A percentile compares a stretch with the other conserved stretches of the same genome.
phyloP scores from a whole-genome alignment of 2,329 filamentous ascomycete genomes.

The Aspergillus transmontanensis region DNA sequence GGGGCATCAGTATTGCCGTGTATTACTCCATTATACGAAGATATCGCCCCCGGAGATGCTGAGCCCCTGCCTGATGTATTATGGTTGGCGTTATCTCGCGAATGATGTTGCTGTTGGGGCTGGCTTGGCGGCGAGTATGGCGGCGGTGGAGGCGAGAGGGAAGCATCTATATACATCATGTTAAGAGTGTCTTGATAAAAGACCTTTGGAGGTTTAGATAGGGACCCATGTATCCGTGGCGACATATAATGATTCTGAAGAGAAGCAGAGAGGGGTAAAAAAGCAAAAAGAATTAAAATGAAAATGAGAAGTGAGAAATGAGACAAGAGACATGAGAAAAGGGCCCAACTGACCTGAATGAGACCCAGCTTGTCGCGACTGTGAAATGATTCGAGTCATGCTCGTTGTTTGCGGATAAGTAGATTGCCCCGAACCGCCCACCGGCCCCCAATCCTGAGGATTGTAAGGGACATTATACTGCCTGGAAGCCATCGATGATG shows the following conservation, averaged over 20 bases:
- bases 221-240: neutral
- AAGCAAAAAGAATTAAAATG: neutral
- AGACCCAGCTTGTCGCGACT: constrained; percentile 29
- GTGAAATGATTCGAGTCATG: constrained; percentile 31
- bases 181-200: constrained; percentile 9
- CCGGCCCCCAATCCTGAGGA: constrained; percentile 52
- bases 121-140: constrained; percentile 43
- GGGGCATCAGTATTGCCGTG: constrained; percentile 23
- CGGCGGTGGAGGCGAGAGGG: constrained; percentile 39
- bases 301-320: neutral
- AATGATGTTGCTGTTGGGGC: constrained; percentile 17
- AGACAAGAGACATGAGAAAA: neutral
- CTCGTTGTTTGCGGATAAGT: constrained; percentile 32
- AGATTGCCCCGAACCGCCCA: constrained; percentile 32
- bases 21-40: constrained; percentile 20
- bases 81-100: constrained; percentile 20
- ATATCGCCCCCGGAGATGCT: constrained; percentile 19
- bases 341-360: constrained; percentile 33
- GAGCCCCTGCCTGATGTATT: constrained; percentile 19
- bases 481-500: constrained; percentile 48
- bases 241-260: neutral
- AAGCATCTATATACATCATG: constrained; percentile 25
- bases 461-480: constrained; percentile 51
- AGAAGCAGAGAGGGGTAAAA: neutral
- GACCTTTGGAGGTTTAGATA: too few relatives aligned